Base-by-base conservation (phyloP, 495 filamentous ascomycete species). In the Aspergillus carlsbadensis region DNA sequence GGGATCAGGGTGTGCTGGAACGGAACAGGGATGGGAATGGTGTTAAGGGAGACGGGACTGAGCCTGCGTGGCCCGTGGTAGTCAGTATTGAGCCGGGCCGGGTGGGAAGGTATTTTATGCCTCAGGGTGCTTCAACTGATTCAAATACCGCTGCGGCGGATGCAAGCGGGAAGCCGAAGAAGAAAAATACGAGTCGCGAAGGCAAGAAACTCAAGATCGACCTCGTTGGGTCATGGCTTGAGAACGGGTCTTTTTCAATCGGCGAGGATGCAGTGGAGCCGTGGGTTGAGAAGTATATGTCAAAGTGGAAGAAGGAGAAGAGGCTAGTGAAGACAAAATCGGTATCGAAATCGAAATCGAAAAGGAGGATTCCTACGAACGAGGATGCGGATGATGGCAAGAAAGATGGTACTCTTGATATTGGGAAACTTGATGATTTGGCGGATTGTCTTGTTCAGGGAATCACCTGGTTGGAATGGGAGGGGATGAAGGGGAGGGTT, bases 361-460 rank as follows among this genome's bases (percentile, higher is more conserved):
- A 47, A 34, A 17, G 39, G 14, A 3, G 8, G 26, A 29, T 4
- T 8, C 8, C 15, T 42, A 10, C 15, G 39, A 18, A 26, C 6
- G 15, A 37, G 15, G 3, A 29, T 31, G 35, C 14, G 17, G 55
- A 33, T 37, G 34, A 33, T 6, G 37, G n/a, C 14, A 51, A n/a
- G 13, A 58, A 46, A 42, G 35, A 56, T 22, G 50, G 5, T 21
- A 18, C 15, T 10, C 24, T 36, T 40, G 63, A 68, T 55, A 60
- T 78, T 29, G 72, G 68, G 17, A 98, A 98, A 69, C 63, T 96
- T 60, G 93, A 98, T 74, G 93, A 98, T 78, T 74, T 98, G 58
- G 89, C 91, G 6, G 93, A 98, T 81, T 89, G 88, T 69, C 69
- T 97, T 29, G 64, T 96, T 58, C 93, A 98, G 72, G 94, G 87